Evolutionary conservation across 163 green algal species (phyloP).

Genomic region (Trebouxia gelatinosa): DNA sequence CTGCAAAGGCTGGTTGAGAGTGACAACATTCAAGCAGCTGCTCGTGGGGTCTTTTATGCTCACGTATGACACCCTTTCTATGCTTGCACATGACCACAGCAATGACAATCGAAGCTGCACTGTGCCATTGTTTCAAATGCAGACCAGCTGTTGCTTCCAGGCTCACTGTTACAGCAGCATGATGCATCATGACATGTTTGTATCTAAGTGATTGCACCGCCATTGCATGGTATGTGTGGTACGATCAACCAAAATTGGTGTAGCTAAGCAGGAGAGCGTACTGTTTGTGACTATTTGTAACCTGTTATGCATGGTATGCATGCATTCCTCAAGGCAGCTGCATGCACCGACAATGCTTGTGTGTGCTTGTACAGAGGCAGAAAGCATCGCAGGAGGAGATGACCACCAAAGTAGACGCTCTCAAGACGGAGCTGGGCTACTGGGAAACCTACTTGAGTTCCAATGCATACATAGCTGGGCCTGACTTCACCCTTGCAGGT

Average conservation of each 20-base stretch:
- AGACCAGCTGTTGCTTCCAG: no score
- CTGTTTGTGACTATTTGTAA: no score
- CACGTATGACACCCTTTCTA: not conserved
- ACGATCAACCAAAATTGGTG: not conserved
- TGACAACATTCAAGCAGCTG: not conserved
- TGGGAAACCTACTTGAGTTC: slow-evolving; percentile 33
- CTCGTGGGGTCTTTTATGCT: not conserved
- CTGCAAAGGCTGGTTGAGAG: slow-evolving; percentile 15
- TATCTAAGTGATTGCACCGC: not conserved
- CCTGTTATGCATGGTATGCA: not conserved
- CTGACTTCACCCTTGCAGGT: slow-evolving; percentile 35
- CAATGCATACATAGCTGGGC: slow-evolving; percentile 28
- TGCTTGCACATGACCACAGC: not conserved
- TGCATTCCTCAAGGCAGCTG: not conserved
- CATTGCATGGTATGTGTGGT: not conserved
- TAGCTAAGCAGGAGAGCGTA: not conserved
- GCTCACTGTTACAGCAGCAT: no score
- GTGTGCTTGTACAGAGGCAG: not conserved
- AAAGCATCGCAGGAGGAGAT: slow-evolving; percentile 1
- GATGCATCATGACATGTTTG: not conserved
- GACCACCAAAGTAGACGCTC: not conserved
- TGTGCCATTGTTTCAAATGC: no score
- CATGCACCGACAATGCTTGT: not conserved
- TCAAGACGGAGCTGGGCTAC: slow-evolving; percentile 32
- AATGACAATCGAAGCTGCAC: not conserved